Evolutionary conservation across 768 basidiomycete genomes (phyloP).

Genomic region (Leccinellum rugosiceps): DNA sequence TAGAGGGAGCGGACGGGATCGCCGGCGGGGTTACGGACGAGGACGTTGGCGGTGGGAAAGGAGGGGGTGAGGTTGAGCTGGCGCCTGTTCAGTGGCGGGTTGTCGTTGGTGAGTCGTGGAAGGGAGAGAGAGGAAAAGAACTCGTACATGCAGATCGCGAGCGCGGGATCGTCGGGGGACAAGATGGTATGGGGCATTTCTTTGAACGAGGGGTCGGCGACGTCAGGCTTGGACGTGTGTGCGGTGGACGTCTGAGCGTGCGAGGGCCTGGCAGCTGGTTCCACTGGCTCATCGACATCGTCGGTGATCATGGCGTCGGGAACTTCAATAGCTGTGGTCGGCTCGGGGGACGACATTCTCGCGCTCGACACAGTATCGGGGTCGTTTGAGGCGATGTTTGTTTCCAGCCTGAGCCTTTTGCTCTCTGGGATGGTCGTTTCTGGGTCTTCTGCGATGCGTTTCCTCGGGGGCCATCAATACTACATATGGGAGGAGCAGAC

Average conservation of each 20-base stretch:
- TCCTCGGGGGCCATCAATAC: slow-evolving; percentile 29
- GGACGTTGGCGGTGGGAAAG: slow-evolving; percentile 76
- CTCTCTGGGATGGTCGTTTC: slow-evolving; percentile 39
- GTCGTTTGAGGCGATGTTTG: slow-evolving; percentile 13
- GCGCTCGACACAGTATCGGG: slow-evolving; percentile 3
- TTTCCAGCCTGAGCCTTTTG: slow-evolving; percentile 48
- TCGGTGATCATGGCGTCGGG: neutral
- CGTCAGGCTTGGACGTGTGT: slow-evolving; percentile 5
- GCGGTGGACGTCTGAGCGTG: neutral
- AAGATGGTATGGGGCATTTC: slow-evolving; percentile 92
- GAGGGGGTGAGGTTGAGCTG: slow-evolving; percentile 63
- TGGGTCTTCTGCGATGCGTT: slow-evolving; percentile 47
- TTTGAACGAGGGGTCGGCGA: slow-evolving; percentile 53
- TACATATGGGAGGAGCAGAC: neutral
- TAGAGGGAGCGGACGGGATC: slow-evolving; percentile 79
- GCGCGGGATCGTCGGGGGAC: slow-evolving; percentile 61
- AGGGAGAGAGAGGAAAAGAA: neutral
- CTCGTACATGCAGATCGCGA: slow-evolving; percentile 71
- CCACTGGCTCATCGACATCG: slow-evolving; percentile 1
- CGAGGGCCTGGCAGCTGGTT: neutral
- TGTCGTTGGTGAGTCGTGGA: neutral
- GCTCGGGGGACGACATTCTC: slow-evolving; percentile 3
- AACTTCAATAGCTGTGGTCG: slow-evolving; percentile 1
- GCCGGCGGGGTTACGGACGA: slow-evolving; percentile 82
- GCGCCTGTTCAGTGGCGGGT: slow-evolving; percentile 41